phyloP scores from a whole-genome alignment of 2,329 filamentous ascomycete genomes.

The Cladophialophora exuberans region DNA sequence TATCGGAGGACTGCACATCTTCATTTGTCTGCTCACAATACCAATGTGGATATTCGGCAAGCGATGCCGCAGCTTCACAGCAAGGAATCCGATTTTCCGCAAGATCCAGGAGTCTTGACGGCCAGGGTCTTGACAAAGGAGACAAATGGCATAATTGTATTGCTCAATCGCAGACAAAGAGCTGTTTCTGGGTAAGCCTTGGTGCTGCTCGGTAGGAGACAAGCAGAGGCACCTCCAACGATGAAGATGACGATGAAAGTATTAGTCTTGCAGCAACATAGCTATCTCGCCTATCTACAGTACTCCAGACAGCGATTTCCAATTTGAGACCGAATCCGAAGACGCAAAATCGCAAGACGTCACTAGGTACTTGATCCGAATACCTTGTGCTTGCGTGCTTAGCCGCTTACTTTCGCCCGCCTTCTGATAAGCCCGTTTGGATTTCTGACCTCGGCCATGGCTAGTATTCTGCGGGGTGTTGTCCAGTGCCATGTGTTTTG shows the following conservation, averaged over 20 bases:
- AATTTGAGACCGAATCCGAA: not conserved
- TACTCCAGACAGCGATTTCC: not conserved
- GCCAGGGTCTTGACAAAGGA: not conserved
- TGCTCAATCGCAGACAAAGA: not conserved
- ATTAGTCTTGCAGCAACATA: no score
- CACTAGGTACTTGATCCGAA: not conserved
- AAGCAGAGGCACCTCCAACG: no score
- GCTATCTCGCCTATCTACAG: no score
- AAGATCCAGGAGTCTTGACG: conserved; percentile 24
- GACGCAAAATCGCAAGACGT: no score
- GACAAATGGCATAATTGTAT: not conserved
- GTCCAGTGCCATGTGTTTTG: no score
- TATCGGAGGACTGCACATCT: conserved; percentile 41
- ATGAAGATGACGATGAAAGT: no score
- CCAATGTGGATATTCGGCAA: conserved; percentile 34
- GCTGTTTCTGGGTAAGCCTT: no score
- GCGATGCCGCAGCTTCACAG: conserved; percentile 38
- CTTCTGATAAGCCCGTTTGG: not conserved
- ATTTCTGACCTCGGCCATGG: not conserved
- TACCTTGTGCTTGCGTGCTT: not conserved
- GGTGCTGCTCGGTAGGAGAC: no score
- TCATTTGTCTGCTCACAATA: conserved; percentile 34
- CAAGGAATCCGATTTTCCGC: conserved; percentile 18
- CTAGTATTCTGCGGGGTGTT: not conserved
- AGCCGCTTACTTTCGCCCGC: not conserved